phyloP scores from a whole-genome alignment of 2,329 filamentous ascomycete species.

The Ceratocystis albifundus region DNA sequence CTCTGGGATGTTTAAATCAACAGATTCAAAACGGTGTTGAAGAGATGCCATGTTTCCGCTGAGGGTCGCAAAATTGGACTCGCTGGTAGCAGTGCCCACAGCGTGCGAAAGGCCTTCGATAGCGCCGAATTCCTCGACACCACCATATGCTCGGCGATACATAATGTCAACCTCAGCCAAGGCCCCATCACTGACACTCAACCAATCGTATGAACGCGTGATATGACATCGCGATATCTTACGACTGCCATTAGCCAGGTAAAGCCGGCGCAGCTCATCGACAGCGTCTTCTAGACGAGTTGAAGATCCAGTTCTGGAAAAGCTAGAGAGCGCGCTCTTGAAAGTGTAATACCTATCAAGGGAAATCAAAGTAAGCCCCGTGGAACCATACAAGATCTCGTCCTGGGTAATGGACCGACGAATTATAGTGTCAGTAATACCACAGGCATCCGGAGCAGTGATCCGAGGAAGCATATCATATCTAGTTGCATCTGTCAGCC shows the following conservation, averaged over 20 bases:
- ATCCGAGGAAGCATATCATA: constrained; percentile 37
- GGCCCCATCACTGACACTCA: constrained; percentile 41
- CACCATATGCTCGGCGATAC: constrained; percentile 47
- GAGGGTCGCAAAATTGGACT: background rate
- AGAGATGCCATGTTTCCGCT: constrained; percentile 9
- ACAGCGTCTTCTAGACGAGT: constrained; percentile 48
- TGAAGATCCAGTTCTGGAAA: constrained; percentile 37
- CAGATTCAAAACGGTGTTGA: background rate
- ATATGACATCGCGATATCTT: constrained; percentile 43
- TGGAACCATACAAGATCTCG: constrained; percentile 48
- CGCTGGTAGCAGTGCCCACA: background rate
- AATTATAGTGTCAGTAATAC: constrained; percentile 42
- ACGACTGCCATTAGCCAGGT: constrained; percentile 42
- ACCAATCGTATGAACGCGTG: constrained; percentile 45
- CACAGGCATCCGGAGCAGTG: constrained; percentile 34
- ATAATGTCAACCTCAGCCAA: constrained; percentile 44
- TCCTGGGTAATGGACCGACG: constrained; percentile 48
- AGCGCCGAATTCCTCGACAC: constrained; percentile 35
- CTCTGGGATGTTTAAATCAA: background rate
- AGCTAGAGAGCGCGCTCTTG: constrained; percentile 48
- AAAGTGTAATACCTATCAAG: constrained; percentile 54
- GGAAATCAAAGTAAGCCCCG: constrained; percentile 47
- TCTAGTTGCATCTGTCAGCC: constrained; percentile 26
- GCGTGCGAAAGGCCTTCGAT: constrained; percentile 33
- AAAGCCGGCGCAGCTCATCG: constrained; percentile 49